These are phyloP conservation scores for Arctium lappa DNA, from an alignment of 129 eudicot species.

Conservation along the genomic window DNA sequence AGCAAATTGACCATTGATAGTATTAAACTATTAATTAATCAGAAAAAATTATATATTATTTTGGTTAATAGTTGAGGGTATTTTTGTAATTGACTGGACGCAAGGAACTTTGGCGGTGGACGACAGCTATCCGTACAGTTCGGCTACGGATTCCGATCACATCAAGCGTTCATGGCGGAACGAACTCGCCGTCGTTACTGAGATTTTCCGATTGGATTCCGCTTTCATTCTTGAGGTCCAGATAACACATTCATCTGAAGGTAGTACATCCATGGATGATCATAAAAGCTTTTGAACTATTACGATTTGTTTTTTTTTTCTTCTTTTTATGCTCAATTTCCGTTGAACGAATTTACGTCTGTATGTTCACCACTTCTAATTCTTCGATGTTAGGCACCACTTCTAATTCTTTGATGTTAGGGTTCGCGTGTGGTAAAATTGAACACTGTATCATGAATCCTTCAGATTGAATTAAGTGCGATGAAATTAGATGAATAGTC, in stretches of 20 bases:
- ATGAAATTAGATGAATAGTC: neutral
- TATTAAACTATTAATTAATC: too few relatives aligned
- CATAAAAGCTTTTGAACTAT: neutral
- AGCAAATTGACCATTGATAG: too few relatives aligned
- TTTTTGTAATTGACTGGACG: neutral
- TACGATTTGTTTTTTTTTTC: neutral
- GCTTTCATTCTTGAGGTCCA: neutral
- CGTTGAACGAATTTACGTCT: neutral
- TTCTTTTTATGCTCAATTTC: neutral
- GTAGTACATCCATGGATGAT: neutral
- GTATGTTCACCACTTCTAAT: neutral
- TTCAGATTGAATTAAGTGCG: neutral
- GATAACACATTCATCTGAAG: neutral
- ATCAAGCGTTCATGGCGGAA: neutral
- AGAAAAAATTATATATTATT: too few relatives aligned
- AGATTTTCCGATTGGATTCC: neutral
- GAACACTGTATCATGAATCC: neutral
- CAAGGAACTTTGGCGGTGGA: neutral
- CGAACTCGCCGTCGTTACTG: neutral
- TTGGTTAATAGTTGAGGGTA: neutral
- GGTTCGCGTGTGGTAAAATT: neutral
- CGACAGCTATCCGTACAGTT: neutral
- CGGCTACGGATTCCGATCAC: conserved; percentile 1
- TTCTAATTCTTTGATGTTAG: neutral
- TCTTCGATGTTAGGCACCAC: neutral